Base-by-base conservation (phyloP, 805 yeast species). In the Wickerhamomyces strasburgensis region DNA sequence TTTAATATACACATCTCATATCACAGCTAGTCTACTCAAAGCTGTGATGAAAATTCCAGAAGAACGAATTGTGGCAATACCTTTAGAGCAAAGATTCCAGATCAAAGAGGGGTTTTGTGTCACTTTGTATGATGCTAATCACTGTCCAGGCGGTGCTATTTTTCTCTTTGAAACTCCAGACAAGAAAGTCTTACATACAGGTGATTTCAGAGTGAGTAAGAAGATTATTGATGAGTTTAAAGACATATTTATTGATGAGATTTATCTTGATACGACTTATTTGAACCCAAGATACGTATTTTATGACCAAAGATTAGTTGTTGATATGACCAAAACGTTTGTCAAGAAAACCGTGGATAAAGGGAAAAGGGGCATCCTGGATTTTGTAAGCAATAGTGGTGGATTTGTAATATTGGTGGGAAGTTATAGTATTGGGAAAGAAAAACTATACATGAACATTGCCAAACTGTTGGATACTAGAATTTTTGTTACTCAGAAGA, bases 81-180 rank as follows among this genome's bases (percentile, higher is more conserved):
- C 72, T 1, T 60, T 75, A 46, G 5, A 62, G 61, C 26, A 31
- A 19, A 29, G 28, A 19, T 37, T 14, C 3, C 35, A 34, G 18
- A 34, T 47, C n/a, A 25, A 17, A 0, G 70, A 75, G 13, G 61
- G 60, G 14, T 64, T 72, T 0, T 67, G 66, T 25, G 88, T 87
- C 0, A 72, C 78, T 0, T 65, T 80, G 10, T 60, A 82, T 5
- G 88, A 85, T 48, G 98, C 98, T 0, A 90, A 93, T 49, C 98
- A 93, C 60, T 93, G 98, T 59, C 98, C 98, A 1, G 98, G 98
- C 2, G 86, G 97, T 3, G 86, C 77, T 0, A 73, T 93, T 0
- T 84, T 89, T 42, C 59, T 88, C 10, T 83, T 86, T 49, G 81
- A 80, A 49, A 31, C 58, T 0, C 36, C 44, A 1, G 38, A 41